phyloP scores from a whole-genome alignment of 2,329 filamentous ascomycete genomes.

The Ophiocordyceps camponoti-leonardi region DNA sequence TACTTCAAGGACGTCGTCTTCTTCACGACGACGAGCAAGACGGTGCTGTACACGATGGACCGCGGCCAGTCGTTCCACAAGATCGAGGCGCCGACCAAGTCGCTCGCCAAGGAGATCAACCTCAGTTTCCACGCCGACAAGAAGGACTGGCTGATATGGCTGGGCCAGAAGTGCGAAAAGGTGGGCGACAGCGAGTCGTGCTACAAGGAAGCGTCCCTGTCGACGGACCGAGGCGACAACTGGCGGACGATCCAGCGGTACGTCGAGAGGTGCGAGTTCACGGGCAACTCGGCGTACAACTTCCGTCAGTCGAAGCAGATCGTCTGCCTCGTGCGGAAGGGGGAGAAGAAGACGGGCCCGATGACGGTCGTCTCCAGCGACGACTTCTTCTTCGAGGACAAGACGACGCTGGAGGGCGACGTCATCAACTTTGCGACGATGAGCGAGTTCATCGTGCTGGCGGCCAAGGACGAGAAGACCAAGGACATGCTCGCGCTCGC shows the following conservation, averaged over 20 bases:
- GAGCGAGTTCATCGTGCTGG: slow-evolving; percentile 91
- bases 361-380: slow-evolving; percentile 60
- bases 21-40: slow-evolving; percentile 53
- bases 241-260: slow-evolving; percentile 64
- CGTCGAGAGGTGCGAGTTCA: slow-evolving; percentile 74
- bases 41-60: slow-evolving; percentile 66
- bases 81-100: slow-evolving; percentile 52
- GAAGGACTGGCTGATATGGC: slow-evolving; percentile 86
- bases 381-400: slow-evolving; percentile 55
- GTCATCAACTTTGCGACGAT: slow-evolving; percentile 83
- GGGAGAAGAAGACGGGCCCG: slow-evolving; percentile 41
- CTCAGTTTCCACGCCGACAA: slow-evolving; percentile 71
- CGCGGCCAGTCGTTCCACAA: slow-evolving; percentile 55
- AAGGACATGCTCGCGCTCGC: slow-evolving; percentile 59
- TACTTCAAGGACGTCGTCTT: slow-evolving; percentile 77
- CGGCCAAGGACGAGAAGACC: slow-evolving; percentile 51
- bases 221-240: slow-evolving; percentile 59
- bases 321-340: slow-evolving; percentile 37
- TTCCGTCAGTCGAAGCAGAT: slow-evolving; percentile 37
- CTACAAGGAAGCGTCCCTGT: slow-evolving; percentile 57
- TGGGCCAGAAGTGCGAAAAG: slow-evolving; percentile 52
- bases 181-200: slow-evolving; percentile 37
- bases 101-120: slow-evolving; percentile 19
- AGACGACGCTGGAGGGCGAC: slow-evolving; percentile 29
- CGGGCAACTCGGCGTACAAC: slow-evolving; percentile 42